Percentiles rank a stretch among this genome's conserved stretches.
These are phyloP conservation scores for Hyaloscypha variabilis DNA, from an alignment of 495 filamentous ascomycete species.

Conservation along the genomic window DNA sequence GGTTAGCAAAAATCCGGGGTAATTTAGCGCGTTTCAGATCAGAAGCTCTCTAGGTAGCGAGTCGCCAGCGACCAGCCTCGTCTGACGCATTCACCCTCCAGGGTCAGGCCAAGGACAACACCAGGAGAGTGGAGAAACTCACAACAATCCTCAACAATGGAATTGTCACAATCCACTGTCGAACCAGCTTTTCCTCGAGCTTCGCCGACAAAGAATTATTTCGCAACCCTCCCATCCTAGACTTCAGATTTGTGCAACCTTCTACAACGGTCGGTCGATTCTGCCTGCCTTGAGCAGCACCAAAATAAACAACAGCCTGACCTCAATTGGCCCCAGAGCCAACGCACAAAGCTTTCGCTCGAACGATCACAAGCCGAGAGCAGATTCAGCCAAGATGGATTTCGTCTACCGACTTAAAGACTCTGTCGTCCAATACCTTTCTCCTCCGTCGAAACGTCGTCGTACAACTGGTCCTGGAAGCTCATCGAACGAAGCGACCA, in stretches of 20 bases:
- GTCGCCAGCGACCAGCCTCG: background rate
- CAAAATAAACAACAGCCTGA: background rate
- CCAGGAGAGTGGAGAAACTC: background rate
- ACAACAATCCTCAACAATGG: background rate
- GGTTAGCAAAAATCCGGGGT: background rate
- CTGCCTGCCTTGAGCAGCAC: background rate
- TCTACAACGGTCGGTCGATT: background rate
- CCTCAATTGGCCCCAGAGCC: background rate
- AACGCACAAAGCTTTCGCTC: background rate
- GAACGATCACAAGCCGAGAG: background rate
- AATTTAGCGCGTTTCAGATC: background rate
- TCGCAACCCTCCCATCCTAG: background rate
- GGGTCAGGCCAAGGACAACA: background rate
- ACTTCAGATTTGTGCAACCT: background rate
- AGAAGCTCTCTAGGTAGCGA: background rate
- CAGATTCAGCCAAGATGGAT: slow-evolving; percentile 22
- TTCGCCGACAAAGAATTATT: background rate
- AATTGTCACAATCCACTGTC: background rate
- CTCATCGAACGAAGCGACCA: slow-evolving; percentile 4
- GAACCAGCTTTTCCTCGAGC: background rate
- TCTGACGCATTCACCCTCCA: background rate
- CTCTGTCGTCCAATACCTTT: slow-evolving; percentile 23
- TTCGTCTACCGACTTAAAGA: slow-evolving; percentile 25
- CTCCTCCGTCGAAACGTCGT: slow-evolving; percentile 28
- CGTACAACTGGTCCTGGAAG: slow-evolving; percentile 28